A percentile compares a stretch with the other conserved stretches of the same genome.
Evolutionary conservation across 176 grass and related monocot species (phyloP).

Genomic region (Alloteropsis semialata): DNA sequence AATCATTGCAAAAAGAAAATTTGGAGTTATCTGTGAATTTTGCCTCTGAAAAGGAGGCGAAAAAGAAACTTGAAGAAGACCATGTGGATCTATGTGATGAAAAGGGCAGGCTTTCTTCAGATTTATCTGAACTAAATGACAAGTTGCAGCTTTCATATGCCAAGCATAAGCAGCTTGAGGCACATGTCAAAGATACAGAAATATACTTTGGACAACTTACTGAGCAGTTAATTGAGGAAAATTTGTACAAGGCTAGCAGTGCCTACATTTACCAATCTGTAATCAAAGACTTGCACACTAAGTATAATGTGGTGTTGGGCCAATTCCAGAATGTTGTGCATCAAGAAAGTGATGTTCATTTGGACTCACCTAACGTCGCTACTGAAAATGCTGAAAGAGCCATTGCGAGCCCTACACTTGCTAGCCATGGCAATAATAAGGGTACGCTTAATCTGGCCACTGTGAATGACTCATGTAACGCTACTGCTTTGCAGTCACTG

Average conservation of each 20-base stretch:
- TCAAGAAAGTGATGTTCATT: conserved; percentile 23
- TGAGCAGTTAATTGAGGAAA: conserved; percentile 75
- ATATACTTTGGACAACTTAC: conserved; percentile 49
- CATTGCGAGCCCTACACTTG: background rate
- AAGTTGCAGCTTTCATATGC: conserved; percentile 50
- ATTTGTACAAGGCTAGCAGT: conserved; percentile 46
- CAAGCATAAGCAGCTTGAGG: conserved; percentile 64
- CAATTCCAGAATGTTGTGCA: conserved; percentile 6
- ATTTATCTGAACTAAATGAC: conserved; percentile 70
- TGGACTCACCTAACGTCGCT: conserved; percentile 12
- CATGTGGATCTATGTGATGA: conserved; percentile 57
- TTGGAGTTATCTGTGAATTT: conserved; percentile 38
- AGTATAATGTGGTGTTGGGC: conserved; percentile 7
- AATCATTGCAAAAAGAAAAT: conserved; percentile 52
- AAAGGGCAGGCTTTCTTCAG: conserved; percentile 52
- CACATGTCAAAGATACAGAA: conserved; percentile 52
- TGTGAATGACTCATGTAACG: conserved; percentile 35
- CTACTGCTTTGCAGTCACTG: conserved; percentile 46
- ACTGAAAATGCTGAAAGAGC: conserved; percentile 36
- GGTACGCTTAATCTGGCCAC: conserved; percentile 3
- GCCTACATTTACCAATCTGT: conserved; percentile 56
- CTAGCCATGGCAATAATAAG: conserved; percentile 20
- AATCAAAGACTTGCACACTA: conserved; percentile 55
- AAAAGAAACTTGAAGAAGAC: conserved; percentile 51
- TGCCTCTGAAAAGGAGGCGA: conserved; percentile 40